Conservation (phyloP, 2,329 filamentous ascomycete genomes). For the Botrytis fabae region DNA sequence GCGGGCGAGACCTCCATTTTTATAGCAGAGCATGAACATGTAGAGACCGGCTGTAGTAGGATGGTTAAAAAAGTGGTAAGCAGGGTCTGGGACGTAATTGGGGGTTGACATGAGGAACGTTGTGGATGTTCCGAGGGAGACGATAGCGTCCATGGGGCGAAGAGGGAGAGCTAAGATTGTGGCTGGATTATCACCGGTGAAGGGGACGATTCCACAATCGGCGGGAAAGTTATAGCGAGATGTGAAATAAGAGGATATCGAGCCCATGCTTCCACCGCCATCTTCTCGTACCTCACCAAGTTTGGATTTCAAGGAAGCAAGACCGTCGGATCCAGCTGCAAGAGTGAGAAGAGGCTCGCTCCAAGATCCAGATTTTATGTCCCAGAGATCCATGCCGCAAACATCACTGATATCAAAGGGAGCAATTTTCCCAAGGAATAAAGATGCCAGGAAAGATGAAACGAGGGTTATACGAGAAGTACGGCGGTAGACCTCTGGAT, state of each 20-base stretch:
- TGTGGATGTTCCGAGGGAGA: conserved; percentile 90
- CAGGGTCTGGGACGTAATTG: conserved; percentile 83
- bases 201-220: conserved; percentile 77
- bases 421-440: conserved; percentile 82
- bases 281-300: conserved; percentile 79
- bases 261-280: conserved; percentile 76
- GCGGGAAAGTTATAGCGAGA: conserved; percentile 72
- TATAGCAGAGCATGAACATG: conserved; percentile 99
- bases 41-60: conserved; percentile 86
- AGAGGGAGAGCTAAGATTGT: conserved; percentile 91
- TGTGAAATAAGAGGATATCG: conserved; percentile 76
- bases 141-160: conserved; percentile 85
- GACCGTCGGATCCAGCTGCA: conserved; percentile 60
- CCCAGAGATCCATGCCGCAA: conserved; percentile 96
- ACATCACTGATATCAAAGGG: conserved; percentile 93
- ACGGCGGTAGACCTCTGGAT: conserved; percentile 76
- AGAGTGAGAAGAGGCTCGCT: conserved; percentile 73
- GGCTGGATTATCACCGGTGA: conserved; percentile 94
- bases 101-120: conserved; percentile 97
- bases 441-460: conserved; percentile 89
- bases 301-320: conserved; percentile 69
- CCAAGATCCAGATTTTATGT: conserved; percentile 74
- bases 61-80: conserved; percentile 98
- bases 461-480: conserved; percentile 89
- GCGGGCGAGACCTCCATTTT: conserved; percentile 91